These are phyloP conservation scores for Fusarium armeniacum DNA, from an alignment of 2,329 filamentous ascomycete species.

Conservation along the genomic window DNA sequence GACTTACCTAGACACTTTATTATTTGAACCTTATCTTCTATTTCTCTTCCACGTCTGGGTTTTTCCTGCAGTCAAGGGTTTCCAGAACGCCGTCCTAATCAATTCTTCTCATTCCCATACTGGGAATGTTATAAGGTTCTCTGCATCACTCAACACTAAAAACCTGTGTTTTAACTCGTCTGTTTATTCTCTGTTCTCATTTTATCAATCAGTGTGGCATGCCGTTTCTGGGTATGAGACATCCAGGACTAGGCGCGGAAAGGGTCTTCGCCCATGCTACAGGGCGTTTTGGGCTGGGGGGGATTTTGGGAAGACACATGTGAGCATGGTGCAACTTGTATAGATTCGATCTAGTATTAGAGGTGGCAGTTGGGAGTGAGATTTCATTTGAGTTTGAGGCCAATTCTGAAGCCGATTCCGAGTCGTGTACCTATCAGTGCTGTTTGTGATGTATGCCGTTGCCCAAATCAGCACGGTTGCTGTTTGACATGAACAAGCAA, in stretches of 20 bases:
- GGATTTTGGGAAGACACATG: constrained; percentile 51
- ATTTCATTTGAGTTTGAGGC: constrained; percentile 48
- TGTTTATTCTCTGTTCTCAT: constrained; percentile 41
- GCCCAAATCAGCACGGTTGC: neutral
- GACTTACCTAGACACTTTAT: constrained; percentile 51
- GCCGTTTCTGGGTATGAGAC: constrained; percentile 50
- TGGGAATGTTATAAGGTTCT: constrained; percentile 40
- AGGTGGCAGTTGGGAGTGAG: constrained; percentile 49
- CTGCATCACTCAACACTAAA: constrained; percentile 40
- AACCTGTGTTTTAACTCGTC: constrained; percentile 24
- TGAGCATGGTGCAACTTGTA: constrained; percentile 51
- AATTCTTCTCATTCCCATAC: constrained; percentile 33
- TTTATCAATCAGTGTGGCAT: constrained; percentile 48
- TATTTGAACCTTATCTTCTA: constrained; percentile 48
- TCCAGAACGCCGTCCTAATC: constrained; percentile 47
- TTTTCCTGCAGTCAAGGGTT: constrained; percentile 45
- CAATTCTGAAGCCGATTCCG: constrained; percentile 4
- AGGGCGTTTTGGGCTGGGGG: constrained; percentile 50
- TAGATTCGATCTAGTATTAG: constrained; percentile 52
- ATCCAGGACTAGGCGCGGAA: constrained; percentile 48
- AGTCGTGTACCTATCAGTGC: neutral
- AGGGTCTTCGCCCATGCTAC: constrained; percentile 50
- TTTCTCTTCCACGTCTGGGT: constrained; percentile 49
- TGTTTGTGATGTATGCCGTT: neutral
- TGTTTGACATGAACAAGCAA: neutral